These are phyloP conservation scores for Pseudocercospora macadamiae DNA, from an alignment of 2,329 filamentous ascomycete species.

Conservation along the genomic window DNA sequence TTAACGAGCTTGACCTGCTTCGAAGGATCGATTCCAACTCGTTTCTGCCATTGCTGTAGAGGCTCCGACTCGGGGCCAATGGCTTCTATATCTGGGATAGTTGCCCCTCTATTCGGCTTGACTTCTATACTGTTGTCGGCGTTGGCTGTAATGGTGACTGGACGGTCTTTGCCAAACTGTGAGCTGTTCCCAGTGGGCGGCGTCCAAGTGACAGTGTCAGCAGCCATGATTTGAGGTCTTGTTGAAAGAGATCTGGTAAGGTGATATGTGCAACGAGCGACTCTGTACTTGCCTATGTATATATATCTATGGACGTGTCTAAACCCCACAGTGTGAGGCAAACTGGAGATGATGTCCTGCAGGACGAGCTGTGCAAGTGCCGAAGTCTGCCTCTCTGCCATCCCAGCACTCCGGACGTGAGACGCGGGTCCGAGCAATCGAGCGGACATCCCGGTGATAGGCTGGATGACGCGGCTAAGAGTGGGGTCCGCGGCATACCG, in stretches of 20 bases:
- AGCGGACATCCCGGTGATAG: too few species aligned
- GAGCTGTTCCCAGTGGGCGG: slow-evolving; percentile 27
- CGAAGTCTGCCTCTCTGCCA: background rate
- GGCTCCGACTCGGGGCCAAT: slow-evolving; percentile 41
- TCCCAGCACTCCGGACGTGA: background rate
- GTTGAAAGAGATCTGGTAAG: slow-evolving; percentile 1
- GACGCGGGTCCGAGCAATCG: too few species aligned
- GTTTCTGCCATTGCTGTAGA: slow-evolving; percentile 43
- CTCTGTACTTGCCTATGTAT: background rate
- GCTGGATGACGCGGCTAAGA: background rate
- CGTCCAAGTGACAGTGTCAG: slow-evolving; percentile 16
- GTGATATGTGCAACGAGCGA: background rate
- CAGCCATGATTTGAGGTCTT: slow-evolving; percentile 1
- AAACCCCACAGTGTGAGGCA: background rate
- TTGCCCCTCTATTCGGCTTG: slow-evolving; percentile 45
- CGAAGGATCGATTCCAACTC: slow-evolving; percentile 45
- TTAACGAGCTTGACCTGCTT: slow-evolving; percentile 53
- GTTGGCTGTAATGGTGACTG: slow-evolving; percentile 33
- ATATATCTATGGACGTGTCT: background rate
- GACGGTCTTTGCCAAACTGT: slow-evolving; percentile 30
- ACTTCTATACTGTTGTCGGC: slow-evolving; percentile 24
- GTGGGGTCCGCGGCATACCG: slow-evolving; percentile 3
- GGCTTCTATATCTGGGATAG: slow-evolving; percentile 43
- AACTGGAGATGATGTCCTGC: background rate
- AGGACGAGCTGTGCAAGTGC: background rate